Percentiles rank a stretch among this genome's conserved stretches.
These are phyloP conservation scores for Aspergillus texensis DNA, from an alignment of 2,329 filamentous ascomycete species.

Conservation along the genomic window DNA sequence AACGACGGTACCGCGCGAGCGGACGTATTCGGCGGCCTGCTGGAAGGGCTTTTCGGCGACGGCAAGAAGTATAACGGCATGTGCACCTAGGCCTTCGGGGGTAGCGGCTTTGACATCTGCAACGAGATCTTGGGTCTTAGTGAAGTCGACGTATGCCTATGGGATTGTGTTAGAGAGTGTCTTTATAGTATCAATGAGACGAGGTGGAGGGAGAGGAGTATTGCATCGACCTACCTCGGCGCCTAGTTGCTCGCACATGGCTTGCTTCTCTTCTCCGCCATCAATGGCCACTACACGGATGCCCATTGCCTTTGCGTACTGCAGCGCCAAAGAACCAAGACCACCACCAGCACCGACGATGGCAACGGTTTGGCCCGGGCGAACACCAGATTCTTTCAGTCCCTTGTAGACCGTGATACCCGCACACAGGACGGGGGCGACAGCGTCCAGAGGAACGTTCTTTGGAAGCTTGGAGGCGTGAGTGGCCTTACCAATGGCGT, in stretches of 20 bases:
- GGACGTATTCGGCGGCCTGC: constrained; percentile 86
- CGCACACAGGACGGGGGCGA: constrained; percentile 80
- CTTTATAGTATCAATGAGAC: background rate
- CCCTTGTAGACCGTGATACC: constrained; percentile 90
- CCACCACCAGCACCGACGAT: constrained; percentile 87
- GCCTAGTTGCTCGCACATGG: constrained; percentile 68
- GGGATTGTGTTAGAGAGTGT: background rate
- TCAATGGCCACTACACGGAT: constrained; percentile 80
- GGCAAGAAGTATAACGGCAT: constrained; percentile 84
- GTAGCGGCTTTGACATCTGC: constrained; percentile 82
- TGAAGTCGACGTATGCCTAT: constrained; percentile 78
- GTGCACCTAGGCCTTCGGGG: constrained; percentile 77
- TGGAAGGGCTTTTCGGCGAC: constrained; percentile 92
- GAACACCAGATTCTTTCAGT: constrained; percentile 78
- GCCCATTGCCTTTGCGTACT: constrained; percentile 92
- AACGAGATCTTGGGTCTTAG: constrained; percentile 73
- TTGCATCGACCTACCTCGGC: constrained; percentile 46
- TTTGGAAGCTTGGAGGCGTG: constrained; percentile 83
- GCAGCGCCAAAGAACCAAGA: constrained; percentile 75
- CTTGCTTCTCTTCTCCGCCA: constrained; percentile 76
- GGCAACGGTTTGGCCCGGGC: constrained; percentile 76
- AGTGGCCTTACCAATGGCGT: constrained; percentile 81
- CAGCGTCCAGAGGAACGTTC: constrained; percentile 71
- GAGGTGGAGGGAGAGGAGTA: background rate
- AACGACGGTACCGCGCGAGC: constrained; percentile 78